Evolutionary conservation across 345 rosid species (phyloP), one percentile per base, ranked within the genome.

Genomic region (Salix caprea): DNA sequence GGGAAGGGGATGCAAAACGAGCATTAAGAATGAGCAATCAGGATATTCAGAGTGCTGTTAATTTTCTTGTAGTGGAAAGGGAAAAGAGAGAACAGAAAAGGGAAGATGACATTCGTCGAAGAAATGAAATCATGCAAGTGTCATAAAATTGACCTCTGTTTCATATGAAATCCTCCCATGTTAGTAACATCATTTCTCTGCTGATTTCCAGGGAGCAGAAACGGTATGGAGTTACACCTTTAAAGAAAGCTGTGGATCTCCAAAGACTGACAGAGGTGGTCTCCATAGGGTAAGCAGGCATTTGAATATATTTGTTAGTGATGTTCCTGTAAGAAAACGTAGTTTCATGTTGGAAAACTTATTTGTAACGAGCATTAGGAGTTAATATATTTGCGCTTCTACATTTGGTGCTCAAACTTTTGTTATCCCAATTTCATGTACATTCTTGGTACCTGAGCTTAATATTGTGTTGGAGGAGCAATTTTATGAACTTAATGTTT

Each of bases 11-110:
- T 83, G 98, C 96, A 73, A 89, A 80, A 81, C 90, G 94, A 81
- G 96, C 99, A 67, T 80, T 95, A 79, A 88, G 97, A 71, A 87
- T 95, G 87, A 89, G 83, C 87, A 89, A 85, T 76, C 94, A 89
- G 79, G 91, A 91, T 88, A 84, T 93, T 76, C 90, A 84, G 77
- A 85, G 81, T 82, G 94, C 99, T 54, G 75, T 90, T 78, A 89
- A 90, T 81, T 91, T 95, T 82, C 98, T 91, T 76, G 84, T 86
- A 1, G 91, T 91, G 84, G 97, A 93, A 78, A 90, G 76, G 83
- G 89, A 86, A 23, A 90, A 81, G 88, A 87, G 71, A 82, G 88
- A 64, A 74, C 82, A 84, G 83, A 80, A 88, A 85, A 76, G 26
- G 40, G 81, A 86, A 82, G 93, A 95, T 26, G 75, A 93, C 84